Evolutionary conservation across 352 stramenopile genomes (phyloP), one percentile per base, ranked within the genome.

Genomic region (Pilasporangium apinafurcum): DNA sequence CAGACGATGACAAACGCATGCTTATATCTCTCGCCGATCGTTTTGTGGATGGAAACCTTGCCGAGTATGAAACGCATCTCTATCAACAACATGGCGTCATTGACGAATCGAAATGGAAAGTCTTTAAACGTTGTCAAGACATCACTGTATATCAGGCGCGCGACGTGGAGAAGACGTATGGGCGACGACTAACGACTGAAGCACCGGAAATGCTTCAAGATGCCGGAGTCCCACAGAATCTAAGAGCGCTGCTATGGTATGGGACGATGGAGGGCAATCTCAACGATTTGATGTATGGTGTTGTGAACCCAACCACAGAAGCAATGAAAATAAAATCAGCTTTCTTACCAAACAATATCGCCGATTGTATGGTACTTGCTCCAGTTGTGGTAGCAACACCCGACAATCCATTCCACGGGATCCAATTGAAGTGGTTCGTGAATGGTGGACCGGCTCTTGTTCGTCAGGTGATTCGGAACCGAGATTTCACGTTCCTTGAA

Each of bases 371-470:
- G 18, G 68, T 86, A 32, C 52, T 86, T 24, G 59, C 76, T 47
- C 66, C 59, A 18, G 57, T 86, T 39, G 70, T 81, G 47, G 50
- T 44, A 4, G 68, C 69, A 22, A 80, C 66, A 5, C 32, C 50
- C 0, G 50, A 61, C 8, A 37, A 71, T 8, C 74, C 74, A 0
- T 76, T 75, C 28, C 60, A 76, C 16, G 79, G 79, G 34, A 56
- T 87, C 31, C 68, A 68, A 4, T 82, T 76, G 56, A 87, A 87
- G 54, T 87, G 71, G 48, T 66, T 84, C 29, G 71, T 75, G 36
- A 57, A 62, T 20, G 70, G 71, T 44, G 66, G 67, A 2, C 62
- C 67, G 8, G 75, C 56, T 22, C 59, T 66, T 27, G 65, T 56
- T 0, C 58, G 55, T 1, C 28, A 79, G 20, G 46, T 83, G 38